A percentile compares a stretch with the other conserved stretches of the same genome.
Evolutionary conservation across 495 filamentous ascomycete species (phyloP).

Genomic region (Beverwykella pulmonaria): DNA sequence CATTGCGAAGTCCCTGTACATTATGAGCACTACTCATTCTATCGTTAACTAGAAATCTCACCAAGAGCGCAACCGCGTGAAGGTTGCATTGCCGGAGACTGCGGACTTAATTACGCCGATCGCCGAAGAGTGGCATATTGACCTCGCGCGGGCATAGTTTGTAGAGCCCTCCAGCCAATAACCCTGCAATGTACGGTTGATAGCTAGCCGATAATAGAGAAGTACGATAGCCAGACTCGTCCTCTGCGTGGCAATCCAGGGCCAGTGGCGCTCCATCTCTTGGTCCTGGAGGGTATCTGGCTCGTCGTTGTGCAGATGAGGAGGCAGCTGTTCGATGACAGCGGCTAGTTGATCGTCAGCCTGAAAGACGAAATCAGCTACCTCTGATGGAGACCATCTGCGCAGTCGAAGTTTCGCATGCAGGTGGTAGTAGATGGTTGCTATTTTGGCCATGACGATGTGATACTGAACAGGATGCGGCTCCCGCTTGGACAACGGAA

Average conservation of each 20-base stretch:
- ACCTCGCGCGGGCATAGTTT: neutral
- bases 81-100: neutral
- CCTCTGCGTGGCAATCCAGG: neutral
- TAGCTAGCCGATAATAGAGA: neutral
- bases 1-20: constrained; percentile 6
- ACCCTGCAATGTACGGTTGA: neutral
- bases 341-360: neutral
- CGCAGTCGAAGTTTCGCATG: neutral
- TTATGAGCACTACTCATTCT: neutral
- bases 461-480: neutral
- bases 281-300: neutral
- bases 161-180: neutral
- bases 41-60: neutral
- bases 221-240: neutral
- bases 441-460: neutral
- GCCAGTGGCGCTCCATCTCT: neutral
- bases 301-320: neutral
- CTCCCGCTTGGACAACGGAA: neutral
- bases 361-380: neutral
- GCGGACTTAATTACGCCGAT: neutral
- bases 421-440: neutral
- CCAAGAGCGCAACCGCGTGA: neutral
- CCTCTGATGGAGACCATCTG: neutral
- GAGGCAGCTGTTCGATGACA: neutral
- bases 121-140: neutral